Evolutionary conservation across 2,329 filamentous ascomycete genomes (phyloP), one percentile per base, ranked within the genome.

Genomic region (Monilinia aucupariae): DNA sequence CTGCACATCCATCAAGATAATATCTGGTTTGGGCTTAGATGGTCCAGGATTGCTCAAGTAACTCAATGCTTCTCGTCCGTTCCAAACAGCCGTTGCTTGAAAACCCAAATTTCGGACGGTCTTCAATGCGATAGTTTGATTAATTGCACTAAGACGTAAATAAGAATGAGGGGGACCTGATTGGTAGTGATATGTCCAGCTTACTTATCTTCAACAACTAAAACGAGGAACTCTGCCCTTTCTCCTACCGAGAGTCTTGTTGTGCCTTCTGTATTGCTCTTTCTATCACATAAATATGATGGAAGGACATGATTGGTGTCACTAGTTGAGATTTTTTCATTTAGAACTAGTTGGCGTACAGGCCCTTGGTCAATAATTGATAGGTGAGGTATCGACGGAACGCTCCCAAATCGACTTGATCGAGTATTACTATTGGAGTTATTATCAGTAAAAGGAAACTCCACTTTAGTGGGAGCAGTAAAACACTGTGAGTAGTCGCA

Each of bases 1-100:
- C 65, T 79, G 78, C 2, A 83, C 76, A 65, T 84, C 81, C 76
- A 79, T 72, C 2, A 72, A 59, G 5, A 71, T 69, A 13, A 71
- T 68, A 22, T 63, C 50, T 15, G 69, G 68, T 20, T 64, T 52
- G 3, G 69, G 69, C 48, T 66, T 64, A 3, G 60, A 30, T 17
- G 64, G 12, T 3, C 64, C 65, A 22, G 68, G 64, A 10, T 52
- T 61, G 2, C 66, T 65, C 25, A 68, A 63, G 59, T 70, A 71
- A 8, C 64, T 61, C n/a, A 70, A 63, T 2, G 68, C 68, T 66
- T 71, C 70, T 17, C 60, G 64, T n/a, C 68, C 70, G 13, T 71
- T 71, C 67, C 69, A 71, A 34, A 68, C 66, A 7, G 70, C 68
- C 20, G 62, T 66, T 37, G 65, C 66, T 17, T 65, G 53, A 49